phyloP scores from a whole-genome alignment of 2,329 filamentous ascomycete species.

The Fusarium chlamydosporum region DNA sequence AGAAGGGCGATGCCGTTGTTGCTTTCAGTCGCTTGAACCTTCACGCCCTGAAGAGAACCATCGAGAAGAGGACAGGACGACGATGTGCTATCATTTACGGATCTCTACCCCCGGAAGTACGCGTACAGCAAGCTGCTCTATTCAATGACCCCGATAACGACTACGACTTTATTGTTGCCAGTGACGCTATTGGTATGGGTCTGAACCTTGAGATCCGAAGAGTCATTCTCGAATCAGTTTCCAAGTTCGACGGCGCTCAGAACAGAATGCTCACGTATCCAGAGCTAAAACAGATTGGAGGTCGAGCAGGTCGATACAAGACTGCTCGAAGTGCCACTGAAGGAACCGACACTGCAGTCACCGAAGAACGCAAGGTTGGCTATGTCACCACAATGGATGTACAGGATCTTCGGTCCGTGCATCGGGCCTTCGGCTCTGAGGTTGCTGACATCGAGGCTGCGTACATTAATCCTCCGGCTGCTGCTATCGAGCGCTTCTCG shows the following conservation, averaged over 20 bases:
- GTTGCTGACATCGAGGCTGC: slow-evolving; percentile 77
- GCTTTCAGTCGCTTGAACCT: slow-evolving; percentile 87
- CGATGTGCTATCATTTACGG: slow-evolving; percentile 96
- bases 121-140: slow-evolving; percentile 88
- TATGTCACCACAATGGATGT: slow-evolving; percentile 83
- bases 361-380: slow-evolving; percentile 68
- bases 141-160: slow-evolving; percentile 98
- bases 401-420: slow-evolving; percentile 75
- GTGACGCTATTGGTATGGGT: slow-evolving; percentile 97
- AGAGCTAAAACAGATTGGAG: slow-evolving; percentile 94
- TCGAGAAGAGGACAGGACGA: slow-evolving; percentile 81
- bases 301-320: slow-evolving; percentile 88
- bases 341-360: slow-evolving; percentile 15
- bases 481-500: slow-evolving; percentile 80
- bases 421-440: slow-evolving; percentile 72
- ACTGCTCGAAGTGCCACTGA: slow-evolving; percentile 64
- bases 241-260: slow-evolving; percentile 76
- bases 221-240: slow-evolving; percentile 84
- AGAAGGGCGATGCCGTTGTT: slow-evolving; percentile 93
- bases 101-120: slow-evolving; percentile 89
- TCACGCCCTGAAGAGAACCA: slow-evolving; percentile 81
- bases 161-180: slow-evolving; percentile 94
- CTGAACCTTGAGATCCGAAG: slow-evolving; percentile 93
- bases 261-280: slow-evolving; percentile 74
- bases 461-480: slow-evolving; percentile 79